Evolutionary conservation across 176 grass and related monocot species (phyloP), one percentile per base, ranked within the genome.

Genomic region (Cocos nucifera): DNA sequence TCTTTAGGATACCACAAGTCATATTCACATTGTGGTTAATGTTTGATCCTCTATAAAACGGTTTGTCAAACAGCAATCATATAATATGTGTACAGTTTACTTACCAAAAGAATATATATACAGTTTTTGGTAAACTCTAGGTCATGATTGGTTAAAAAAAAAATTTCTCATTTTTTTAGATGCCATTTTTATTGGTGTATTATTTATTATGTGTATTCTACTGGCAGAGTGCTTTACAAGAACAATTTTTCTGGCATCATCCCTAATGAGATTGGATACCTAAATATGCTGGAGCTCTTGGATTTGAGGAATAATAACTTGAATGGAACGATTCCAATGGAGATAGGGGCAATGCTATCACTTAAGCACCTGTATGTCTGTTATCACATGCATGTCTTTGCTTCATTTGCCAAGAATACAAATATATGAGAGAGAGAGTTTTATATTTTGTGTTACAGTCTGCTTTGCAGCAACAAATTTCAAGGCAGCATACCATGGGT

Each of bases 291-390:
- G 78, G 94, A 98, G 69, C 54, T 98, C 52, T 71, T 98, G 71
- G 94, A 98, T 63, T 80, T 98, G 62, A 69, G 94, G 19, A 77
- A 88, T 51, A 98, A 98, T 61, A 82, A 71, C 55, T 75, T 98
- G 73, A 83, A 57, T 59, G 84, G 94, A 48, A 62, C 78, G 79
- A 86, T 92, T 86, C 94, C 94, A 64, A 67, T 59, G 57, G 77
- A 89, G 62, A 81, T 98, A 61, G 50, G 70, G 81, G 76, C 83
- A 82, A 92, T 98, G 79, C 67, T 64, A 62, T 86, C 93, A 51
- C 79, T 98, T 49, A 89, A 83, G 76, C 88, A 88, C 66, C 69
- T 98, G 93, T 98, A 75, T 74, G 93, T 77, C 63, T 59, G 28
- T 3, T 64, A 62, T 28, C 57, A 32, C 62, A 17, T 21, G 21